Evolutionary conservation across 2,329 filamentous ascomycete genomes (phyloP), one percentile per base, ranked within the genome.

Genomic region (Alternaria sp.): DNA sequence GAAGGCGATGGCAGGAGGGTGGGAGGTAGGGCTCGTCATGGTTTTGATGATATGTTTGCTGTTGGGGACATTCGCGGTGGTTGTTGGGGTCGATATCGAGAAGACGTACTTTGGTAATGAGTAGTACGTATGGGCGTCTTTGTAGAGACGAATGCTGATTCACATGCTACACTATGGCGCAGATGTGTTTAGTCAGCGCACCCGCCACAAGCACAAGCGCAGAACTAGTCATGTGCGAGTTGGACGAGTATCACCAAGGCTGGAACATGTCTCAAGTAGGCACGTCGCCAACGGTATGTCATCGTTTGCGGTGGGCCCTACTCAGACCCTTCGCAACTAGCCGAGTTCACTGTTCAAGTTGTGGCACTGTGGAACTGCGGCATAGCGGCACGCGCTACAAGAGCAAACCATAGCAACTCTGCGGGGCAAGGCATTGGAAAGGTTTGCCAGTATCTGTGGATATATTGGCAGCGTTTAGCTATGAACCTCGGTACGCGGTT

Each of bases 1-100:
- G 0, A 89, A 85, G 69, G 81, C 87, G 0, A 76, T 85, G 70
- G 81, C 83, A 2, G 87, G 87, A 6, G 87, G 87, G 0, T 88
- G 86, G 83, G 87, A 90, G 69, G 70, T 89, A 7, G 79, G 81
- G 54, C 66, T 77, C 0, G 81, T 88, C 12, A 84, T 84, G 60
- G 63, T 75, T 3, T 72, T 83, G 28, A 74, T 82, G 32, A 74
- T 83, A 30, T 36, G 84, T 60, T 51, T 72, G 18, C 20, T 72
- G 14, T 7, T 66, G 4, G 66, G 48, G 2, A 67, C 65, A 3
- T 70, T 72, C 62, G 68, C 62, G 3, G 32, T 72, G 22, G 36
- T 69, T 8, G 36, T 72, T 45, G 66, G 62, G 1, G 51, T 71
- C 0, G 67, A 67, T 11, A 66, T 71, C 27, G 63, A 69, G 22